Conservation (phyloP, 1,284 basidiomycete genomes). For the Tausonia pullulans region DNA sequence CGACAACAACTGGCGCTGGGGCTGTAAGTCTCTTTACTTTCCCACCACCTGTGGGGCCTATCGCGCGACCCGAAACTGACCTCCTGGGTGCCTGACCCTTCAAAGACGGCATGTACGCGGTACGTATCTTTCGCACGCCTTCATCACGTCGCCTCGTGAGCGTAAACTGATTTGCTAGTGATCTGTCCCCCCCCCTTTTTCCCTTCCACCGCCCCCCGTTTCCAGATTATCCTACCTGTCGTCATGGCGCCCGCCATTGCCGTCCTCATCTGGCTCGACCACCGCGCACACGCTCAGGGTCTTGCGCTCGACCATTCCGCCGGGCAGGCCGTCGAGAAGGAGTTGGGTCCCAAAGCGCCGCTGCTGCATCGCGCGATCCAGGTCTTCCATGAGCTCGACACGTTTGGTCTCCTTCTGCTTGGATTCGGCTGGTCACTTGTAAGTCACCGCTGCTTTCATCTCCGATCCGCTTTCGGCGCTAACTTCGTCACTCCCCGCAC, state of each 20-base stretch:
- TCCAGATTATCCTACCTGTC: slow-evolving; percentile 20
- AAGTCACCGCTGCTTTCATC: slow-evolving; percentile 7
- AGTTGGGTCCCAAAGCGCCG: not conserved
- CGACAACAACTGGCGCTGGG: slow-evolving; percentile 15
- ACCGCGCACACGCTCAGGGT: slow-evolving; percentile 9
- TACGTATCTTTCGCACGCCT: too few relatives aligned
- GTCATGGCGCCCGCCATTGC: slow-evolving; percentile 16
- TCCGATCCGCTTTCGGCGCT: not conserved
- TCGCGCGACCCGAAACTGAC: too few relatives aligned
- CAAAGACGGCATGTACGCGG: slow-evolving; percentile 21
- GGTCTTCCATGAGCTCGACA: slow-evolving; percentile 18
- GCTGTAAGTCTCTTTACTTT: too few relatives aligned
- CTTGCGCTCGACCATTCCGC: not conserved
- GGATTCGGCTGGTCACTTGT: slow-evolving; percentile 18
- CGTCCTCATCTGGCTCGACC: slow-evolving; percentile 19
- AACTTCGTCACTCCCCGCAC: slow-evolving; percentile 8
- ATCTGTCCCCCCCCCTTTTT: too few relatives aligned
- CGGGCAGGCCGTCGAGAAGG: not conserved
- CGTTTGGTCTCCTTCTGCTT: slow-evolving; percentile 20
- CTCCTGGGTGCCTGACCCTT: too few relatives aligned
- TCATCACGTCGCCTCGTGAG: too few relatives aligned
- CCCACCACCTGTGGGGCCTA: too few relatives aligned
- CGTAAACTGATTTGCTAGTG: too few relatives aligned
- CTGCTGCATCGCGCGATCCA: not conserved
- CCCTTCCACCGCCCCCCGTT: too few relatives aligned